Percentiles rank a stretch among this genome's conserved stretches.
Evolutionary conservation across 345 rosid genomes (phyloP).

Genomic region (Pugionium dolabratum): DNA sequence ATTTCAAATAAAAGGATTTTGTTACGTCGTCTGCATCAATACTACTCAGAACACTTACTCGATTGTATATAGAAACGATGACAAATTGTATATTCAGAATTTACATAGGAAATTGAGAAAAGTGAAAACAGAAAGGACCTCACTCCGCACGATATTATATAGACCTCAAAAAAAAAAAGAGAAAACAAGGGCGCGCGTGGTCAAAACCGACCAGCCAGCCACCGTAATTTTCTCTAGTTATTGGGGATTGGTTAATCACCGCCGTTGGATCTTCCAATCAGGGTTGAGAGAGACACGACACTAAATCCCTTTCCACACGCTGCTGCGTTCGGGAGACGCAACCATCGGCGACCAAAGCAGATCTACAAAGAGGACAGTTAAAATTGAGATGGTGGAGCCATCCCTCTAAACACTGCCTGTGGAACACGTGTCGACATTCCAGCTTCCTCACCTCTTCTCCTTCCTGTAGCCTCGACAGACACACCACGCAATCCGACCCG

Average conservation of each 20-base stretch:
- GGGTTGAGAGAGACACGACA: constrained; percentile 49
- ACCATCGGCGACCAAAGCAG: constrained; percentile 48
- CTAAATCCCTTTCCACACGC: constrained; percentile 60
- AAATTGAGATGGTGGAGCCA: constrained; percentile 77
- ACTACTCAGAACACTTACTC: not conserved
- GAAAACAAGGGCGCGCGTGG: constrained; percentile 38
- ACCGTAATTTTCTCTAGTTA: constrained; percentile 14
- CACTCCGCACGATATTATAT: not conserved
- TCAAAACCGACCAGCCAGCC: constrained; percentile 31
- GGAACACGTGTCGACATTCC: constrained; percentile 83
- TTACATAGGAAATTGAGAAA: constrained; percentile 8
- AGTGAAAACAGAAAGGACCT: not conserved
- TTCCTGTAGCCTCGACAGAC: constrained; percentile 59
- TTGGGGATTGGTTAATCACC: not conserved
- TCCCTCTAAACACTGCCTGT: constrained; percentile 73
- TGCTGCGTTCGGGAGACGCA: constrained; percentile 47
- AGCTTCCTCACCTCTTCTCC: constrained; percentile 81
- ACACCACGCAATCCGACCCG: constrained; percentile 54
- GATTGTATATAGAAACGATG: not conserved
- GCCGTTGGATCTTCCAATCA: constrained; percentile 32
- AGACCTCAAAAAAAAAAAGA: constrained; percentile 26
- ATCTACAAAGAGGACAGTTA: constrained; percentile 74
- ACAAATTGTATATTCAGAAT: constrained; percentile 29
- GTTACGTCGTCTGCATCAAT: too few species aligned
- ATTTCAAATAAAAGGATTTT: not conserved